Conservation (phyloP, 2,329 filamentous ascomycete genomes). For the Paecilomyces sp. region DNA sequence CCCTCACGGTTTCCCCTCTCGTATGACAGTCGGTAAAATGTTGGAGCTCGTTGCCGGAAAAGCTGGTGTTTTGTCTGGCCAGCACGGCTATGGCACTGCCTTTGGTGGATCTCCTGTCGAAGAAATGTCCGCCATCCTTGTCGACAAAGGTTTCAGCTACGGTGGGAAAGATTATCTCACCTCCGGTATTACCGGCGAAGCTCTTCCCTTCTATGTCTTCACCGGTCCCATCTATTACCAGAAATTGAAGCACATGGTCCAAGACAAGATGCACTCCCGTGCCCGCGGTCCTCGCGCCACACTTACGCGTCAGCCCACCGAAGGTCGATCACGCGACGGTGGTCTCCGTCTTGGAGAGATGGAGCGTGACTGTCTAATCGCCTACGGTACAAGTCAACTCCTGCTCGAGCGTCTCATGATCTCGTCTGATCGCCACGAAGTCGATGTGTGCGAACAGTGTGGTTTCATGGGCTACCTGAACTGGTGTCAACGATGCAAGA, state of each 20-base stretch:
- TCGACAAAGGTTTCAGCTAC: slow-evolving; percentile 88
- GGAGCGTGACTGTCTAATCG: slow-evolving; percentile 97
- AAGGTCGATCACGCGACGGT: slow-evolving; percentile 87
- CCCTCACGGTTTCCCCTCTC: slow-evolving; percentile 97
- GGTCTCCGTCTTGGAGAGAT: slow-evolving; percentile 93
- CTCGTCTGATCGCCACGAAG: slow-evolving; percentile 78
- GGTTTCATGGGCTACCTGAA: slow-evolving; percentile 93
- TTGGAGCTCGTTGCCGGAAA: slow-evolving; percentile 92
- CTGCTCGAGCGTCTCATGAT: slow-evolving; percentile 92
- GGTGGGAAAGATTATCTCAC: slow-evolving; percentile 97
- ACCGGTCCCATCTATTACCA: slow-evolving; percentile 99
- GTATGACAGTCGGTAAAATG: slow-evolving; percentile 99
- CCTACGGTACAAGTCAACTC: slow-evolving; percentile 89
- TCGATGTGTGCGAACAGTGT: slow-evolving; percentile 90
- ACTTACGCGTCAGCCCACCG: slow-evolving; percentile 88
- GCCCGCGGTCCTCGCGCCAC: slow-evolving; percentile 85
- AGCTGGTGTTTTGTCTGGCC: slow-evolving; percentile 77
- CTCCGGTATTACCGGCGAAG: slow-evolving; percentile 88
- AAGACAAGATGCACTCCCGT: slow-evolving; percentile 98
- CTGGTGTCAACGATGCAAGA: slow-evolving; percentile 90
- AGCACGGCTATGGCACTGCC: slow-evolving; percentile 80
- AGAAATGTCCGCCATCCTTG: slow-evolving; percentile 78
- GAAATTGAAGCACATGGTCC: slow-evolving; percentile 99
- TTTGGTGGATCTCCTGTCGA: slow-evolving; percentile 81
- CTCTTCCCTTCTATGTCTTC: slow-evolving; percentile 92